Percentiles rank a stretch among this genome's conserved stretches.
phyloP scores from a whole-genome alignment of 2,329 filamentous ascomycete species.

The Penicillium sp. region DNA sequence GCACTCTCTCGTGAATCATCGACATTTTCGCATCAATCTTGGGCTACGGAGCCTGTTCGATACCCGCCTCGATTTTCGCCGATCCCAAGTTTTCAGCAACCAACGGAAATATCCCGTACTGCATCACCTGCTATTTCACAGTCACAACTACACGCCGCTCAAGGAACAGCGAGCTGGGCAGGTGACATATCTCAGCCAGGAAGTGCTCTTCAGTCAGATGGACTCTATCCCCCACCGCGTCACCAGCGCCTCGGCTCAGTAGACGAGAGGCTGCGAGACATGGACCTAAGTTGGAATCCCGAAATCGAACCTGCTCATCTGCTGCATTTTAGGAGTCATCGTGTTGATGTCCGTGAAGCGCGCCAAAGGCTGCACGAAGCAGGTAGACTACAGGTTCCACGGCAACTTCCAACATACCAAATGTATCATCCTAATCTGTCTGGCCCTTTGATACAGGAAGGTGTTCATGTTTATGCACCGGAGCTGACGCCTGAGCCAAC shows the following conservation, averaged over 20 bases:
- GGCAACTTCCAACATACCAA: conserved; percentile 25
- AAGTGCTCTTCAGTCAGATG: conserved; percentile 25
- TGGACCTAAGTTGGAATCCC: conserved; percentile 21
- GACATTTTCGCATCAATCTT: conserved; percentile 39
- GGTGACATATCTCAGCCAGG: conserved; percentile 11
- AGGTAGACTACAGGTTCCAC: conserved; percentile 19
- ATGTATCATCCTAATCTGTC: conserved; percentile 35
- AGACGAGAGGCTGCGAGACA: conserved; percentile 20
- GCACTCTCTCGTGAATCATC: conserved; percentile 42
- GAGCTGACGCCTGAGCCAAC: conserved; percentile 1
- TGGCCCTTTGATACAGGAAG: conserved; percentile 32
- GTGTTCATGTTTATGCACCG: conserved; percentile 19
- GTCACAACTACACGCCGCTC: conserved; percentile 20
- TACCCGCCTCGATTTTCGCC: conserved; percentile 33
- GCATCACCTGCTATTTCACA: conserved; percentile 19
- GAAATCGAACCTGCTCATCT: conserved; percentile 18
- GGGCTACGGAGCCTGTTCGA: conserved; percentile 41
- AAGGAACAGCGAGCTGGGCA: conserved; percentile 28
- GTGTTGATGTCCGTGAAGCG: conserved; percentile 36
- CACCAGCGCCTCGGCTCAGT: conserved; percentile 24
- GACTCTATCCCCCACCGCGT: conserved; percentile 18
- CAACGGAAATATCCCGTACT: conserved; percentile 8
- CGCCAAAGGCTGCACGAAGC: conserved; percentile 29
- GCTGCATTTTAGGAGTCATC: conserved; percentile 33
- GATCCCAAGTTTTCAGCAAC: conserved; percentile 21